Conservation (phyloP, 2,329 filamentous ascomycete genomes). For the Fusarium sarcochroum region DNA sequence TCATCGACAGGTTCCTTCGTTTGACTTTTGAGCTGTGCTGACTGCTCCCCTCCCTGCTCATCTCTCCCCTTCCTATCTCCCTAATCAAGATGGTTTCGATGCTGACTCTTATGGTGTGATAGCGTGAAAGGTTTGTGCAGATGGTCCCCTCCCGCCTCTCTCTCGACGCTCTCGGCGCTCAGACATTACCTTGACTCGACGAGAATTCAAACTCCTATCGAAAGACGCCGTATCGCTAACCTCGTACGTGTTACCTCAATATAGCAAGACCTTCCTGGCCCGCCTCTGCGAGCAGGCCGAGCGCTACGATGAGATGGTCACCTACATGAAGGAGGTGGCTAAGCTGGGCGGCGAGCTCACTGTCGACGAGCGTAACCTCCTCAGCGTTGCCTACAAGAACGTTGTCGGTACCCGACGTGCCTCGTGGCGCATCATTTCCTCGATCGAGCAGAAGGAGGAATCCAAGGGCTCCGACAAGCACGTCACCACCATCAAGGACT, state of each 20-base stretch:
- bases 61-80: slow-evolving; percentile 27
- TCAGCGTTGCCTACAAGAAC: slow-evolving; percentile 99
- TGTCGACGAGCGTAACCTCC: slow-evolving; percentile 98
- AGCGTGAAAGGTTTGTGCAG: slow-evolving; percentile 78
- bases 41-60: slow-evolving; percentile 12
- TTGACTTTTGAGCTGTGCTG: slow-evolving; percentile 3
- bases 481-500: slow-evolving; percentile 92
- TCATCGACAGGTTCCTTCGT: not conserved
- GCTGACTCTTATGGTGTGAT: slow-evolving; percentile 56
- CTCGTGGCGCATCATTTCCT: slow-evolving; percentile 99
- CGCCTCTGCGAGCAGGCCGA: slow-evolving; percentile 99
- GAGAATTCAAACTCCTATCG: slow-evolving; percentile 38
- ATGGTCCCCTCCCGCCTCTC: slow-evolving; percentile 31
- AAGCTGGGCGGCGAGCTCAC: slow-evolving; percentile 85
- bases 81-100: slow-evolving; percentile 40
- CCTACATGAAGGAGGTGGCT: slow-evolving; percentile 99
- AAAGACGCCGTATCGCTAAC: slow-evolving; percentile 48
- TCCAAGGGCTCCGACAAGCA: slow-evolving; percentile 98
- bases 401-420: slow-evolving; percentile 98
- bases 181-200: slow-evolving; percentile 33
- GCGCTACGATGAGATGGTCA: slow-evolving; percentile 99
- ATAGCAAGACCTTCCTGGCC: slow-evolving; percentile 99
- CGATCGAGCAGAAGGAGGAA: slow-evolving; percentile 99
- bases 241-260: slow-evolving; percentile 46
- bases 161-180: slow-evolving; percentile 28